These are phyloP conservation scores for Tetraselmis chui DNA, from an alignment of 139 green algal genomes.

Conservation along the genomic window DNA sequence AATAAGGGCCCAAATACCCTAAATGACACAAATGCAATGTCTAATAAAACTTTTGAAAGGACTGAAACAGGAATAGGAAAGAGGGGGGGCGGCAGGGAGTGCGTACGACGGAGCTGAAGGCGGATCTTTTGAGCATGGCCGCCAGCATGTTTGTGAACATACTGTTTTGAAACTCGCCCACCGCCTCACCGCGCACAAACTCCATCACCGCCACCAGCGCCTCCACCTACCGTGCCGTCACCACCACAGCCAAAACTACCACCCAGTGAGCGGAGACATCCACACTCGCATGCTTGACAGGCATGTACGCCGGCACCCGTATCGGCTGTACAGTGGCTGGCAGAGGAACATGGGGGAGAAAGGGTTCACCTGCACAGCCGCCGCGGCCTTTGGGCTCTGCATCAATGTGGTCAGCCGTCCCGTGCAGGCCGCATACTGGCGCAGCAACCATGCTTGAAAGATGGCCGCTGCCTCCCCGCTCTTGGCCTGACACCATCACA, in stretches of 20 bases:
- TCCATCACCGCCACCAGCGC: conserved; percentile 53
- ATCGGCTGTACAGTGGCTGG: not conserved
- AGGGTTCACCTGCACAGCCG: not conserved
- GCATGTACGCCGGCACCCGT: not conserved
- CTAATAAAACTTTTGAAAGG: too few species aligned
- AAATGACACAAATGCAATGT: not conserved
- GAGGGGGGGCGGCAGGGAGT: too few species aligned
- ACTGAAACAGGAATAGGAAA: not conserved
- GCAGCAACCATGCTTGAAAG: conserved; percentile 31
- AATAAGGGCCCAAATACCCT: too few species aligned
- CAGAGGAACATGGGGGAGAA: not conserved
- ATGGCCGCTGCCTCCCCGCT: conserved; percentile 7
- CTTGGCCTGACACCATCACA: too few species aligned
- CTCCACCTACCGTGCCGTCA: conserved; percentile 22
- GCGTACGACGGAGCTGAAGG: conserved; percentile 24
- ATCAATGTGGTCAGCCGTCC: conserved; percentile 24
- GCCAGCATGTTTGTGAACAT: conserved; percentile 39
- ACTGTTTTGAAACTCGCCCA: conserved; percentile 28
- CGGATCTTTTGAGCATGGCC: conserved; percentile 12
- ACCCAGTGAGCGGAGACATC: not conserved
- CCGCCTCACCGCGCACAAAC: conserved; percentile 31
- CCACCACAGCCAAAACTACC: not conserved
- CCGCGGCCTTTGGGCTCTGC: not conserved
- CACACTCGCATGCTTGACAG: too few species aligned
- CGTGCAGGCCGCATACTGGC: conserved; percentile 36